A percentile compares a stretch with the other conserved stretches of the same genome.
These are phyloP conservation scores for Pleodorina starrii DNA, from an alignment of 139 green algal species.

Conservation along the genomic window DNA sequence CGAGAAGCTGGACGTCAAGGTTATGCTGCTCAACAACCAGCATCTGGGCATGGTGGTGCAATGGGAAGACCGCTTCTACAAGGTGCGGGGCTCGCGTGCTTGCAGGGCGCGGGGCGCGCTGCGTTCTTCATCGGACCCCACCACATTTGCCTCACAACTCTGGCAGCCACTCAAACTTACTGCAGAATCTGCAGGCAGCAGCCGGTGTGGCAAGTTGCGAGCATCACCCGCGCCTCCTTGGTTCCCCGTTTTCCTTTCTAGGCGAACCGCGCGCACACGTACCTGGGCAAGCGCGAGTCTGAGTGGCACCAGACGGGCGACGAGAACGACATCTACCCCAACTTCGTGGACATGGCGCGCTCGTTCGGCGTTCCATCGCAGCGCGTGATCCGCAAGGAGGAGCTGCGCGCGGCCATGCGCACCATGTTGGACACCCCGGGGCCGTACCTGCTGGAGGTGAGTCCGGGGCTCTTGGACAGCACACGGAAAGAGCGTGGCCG, in stretches of 20 bases:
- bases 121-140: no score
- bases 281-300: slow-evolving; percentile 89
- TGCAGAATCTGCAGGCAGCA: no score
- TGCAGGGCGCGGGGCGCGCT: no score
- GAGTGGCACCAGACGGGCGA: slow-evolving; percentile 78
- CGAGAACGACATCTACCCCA: slow-evolving; percentile 97
- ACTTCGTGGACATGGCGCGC: slow-evolving; percentile 94
- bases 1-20: slow-evolving; percentile 96
- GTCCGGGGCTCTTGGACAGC: no score
- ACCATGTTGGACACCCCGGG: slow-evolving; percentile 95
- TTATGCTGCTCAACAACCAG: slow-evolving; percentile 99
- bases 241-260: no score
- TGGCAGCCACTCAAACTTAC: no score
- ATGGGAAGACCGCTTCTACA: slow-evolving; percentile 99
- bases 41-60: slow-evolving; percentile 99
- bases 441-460: slow-evolving; percentile 95
- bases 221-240: no score
- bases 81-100: slow-evolving; percentile 70
- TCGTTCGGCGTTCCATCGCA: slow-evolving; percentile 81
- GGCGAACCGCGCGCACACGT: slow-evolving; percentile 98
- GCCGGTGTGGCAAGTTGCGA: no score
- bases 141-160: no score
- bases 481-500: no score
- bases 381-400: slow-evolving; percentile 80
- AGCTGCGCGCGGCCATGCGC: slow-evolving; percentile 81